These are phyloP conservation scores for Ophiosphaerella narmari DNA, from an alignment of 2,329 filamentous ascomycete genomes.

Conservation along the genomic window DNA sequence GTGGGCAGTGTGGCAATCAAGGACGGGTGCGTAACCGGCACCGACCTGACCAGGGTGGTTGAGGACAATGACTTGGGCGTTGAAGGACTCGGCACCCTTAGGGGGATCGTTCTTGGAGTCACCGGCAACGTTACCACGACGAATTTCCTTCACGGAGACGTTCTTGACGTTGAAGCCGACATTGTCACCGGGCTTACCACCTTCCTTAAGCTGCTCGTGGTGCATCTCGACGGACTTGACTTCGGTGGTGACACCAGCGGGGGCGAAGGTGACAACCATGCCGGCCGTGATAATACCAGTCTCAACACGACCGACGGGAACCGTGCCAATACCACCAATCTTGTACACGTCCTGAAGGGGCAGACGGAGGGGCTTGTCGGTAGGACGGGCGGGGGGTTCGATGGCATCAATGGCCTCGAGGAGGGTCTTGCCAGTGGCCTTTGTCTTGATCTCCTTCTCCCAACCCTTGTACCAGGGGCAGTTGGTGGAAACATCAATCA, in stretches of 20 bases:
- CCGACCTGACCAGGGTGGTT: slow-evolving; percentile 99
- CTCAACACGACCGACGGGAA: slow-evolving; percentile 99
- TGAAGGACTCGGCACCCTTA: slow-evolving; percentile 87
- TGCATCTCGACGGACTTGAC: slow-evolving; percentile 99
- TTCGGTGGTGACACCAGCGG: slow-evolving; percentile 99
- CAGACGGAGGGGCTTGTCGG: slow-evolving; percentile 99
- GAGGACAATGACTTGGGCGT: slow-evolving; percentile 99
- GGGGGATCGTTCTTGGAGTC: slow-evolving; percentile 99
- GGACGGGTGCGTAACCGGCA: slow-evolving; percentile 97
- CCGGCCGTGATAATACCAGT: slow-evolving; percentile 87
- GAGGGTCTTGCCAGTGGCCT: slow-evolving; percentile 93
- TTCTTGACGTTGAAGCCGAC: slow-evolving; percentile 99
- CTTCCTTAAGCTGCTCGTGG: slow-evolving; percentile 97
- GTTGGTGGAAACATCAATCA: slow-evolving; percentile 88
- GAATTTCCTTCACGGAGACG: slow-evolving; percentile 99
- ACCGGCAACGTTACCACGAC: slow-evolving; percentile 99
- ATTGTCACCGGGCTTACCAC: slow-evolving; percentile 94
- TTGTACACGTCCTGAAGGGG: slow-evolving; percentile 99
- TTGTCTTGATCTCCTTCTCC: slow-evolving; percentile 97
- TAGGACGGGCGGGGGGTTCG: slow-evolving; percentile 87
- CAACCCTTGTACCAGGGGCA: slow-evolving; percentile 99
- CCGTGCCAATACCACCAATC: slow-evolving; percentile 99
- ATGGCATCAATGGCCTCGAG: slow-evolving; percentile 98
- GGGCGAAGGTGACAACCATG: slow-evolving; percentile 98
- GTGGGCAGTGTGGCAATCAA: slow-evolving; percentile 99